Base-by-base conservation (phyloP, 1,284 basidiomycete genomes). In the Cutaneotrichosporon arboriforme region DNA sequence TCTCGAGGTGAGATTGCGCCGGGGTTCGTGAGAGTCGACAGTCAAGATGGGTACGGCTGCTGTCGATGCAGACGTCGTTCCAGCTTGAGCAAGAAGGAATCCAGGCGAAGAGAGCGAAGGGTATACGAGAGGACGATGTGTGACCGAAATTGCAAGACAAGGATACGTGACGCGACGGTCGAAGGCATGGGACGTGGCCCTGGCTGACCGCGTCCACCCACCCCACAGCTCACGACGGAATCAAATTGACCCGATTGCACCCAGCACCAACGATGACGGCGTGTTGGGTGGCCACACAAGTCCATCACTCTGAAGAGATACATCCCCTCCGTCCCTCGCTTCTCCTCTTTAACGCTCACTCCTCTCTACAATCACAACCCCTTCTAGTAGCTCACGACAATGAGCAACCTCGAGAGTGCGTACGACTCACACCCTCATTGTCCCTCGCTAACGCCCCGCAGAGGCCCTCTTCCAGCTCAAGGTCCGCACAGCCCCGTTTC, bases 391-490 rank as follows among this genome's bases (percentile, higher is more conserved):
- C 10, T 31, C 5, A 10, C 26, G 26, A 31, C 26, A 31, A 92
- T 90, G 88, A 90, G 86, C 77, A 87, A 85, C 75, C 83, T 92
- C 62, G 90, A 93, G 77, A 92, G 90, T 90, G 67, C 81, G 88
- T 76, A 35, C 18, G 17, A 18, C n/a, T 33, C 4, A 17, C 7
- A 3, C 10, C 12, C 18, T 31, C 23, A 34, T 39, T 34, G 12
- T 8, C 22, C 14, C 13, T 3, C 23, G 35, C 55, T 33, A 22
- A 47, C 49, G n/a, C 9, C 12, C 17, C 18, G 1, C 72, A 97
- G 92, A 96, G 78, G 91, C 88, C 34, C 81, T 96, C 20, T 97
- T 97, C 70, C 90, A 96, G 77, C 86, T 97, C 66, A 96, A 96
- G 82, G 91, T 87, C 35, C 23, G 66, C 49, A 26, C 12, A 14